Conservation (phyloP, 2,329 filamentous ascomycete genomes). For the Dactylonectria macrodidyma region DNA sequence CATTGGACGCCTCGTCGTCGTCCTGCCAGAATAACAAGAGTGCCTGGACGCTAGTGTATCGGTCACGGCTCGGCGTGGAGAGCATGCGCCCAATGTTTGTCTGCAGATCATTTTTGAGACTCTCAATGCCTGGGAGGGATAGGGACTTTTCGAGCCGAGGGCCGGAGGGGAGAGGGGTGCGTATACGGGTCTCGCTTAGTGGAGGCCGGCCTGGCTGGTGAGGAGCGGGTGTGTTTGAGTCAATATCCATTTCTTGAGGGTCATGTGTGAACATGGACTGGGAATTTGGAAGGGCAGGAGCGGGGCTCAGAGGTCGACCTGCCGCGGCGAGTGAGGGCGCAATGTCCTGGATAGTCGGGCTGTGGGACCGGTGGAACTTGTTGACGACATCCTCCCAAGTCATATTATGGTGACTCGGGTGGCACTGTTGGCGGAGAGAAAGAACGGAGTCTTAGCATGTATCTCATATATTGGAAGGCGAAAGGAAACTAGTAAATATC, state of each 20-base stretch:
- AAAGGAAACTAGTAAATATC: background rate
- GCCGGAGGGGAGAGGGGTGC: constrained; percentile 70
- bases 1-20: constrained; percentile 61
- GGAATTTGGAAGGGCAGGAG: constrained; percentile 55
- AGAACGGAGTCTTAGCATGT: constrained; percentile 37
- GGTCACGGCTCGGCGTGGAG: constrained; percentile 64
- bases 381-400: constrained; percentile 72
- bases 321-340: constrained; percentile 57
- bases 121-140: constrained; percentile 65
- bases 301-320: constrained; percentile 64
- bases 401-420: constrained; percentile 73
- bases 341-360: constrained; percentile 66
- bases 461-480: constrained; percentile 21
- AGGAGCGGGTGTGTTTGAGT: constrained; percentile 53
- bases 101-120: constrained; percentile 68
- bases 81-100: constrained; percentile 64
- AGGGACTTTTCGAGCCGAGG: constrained; percentile 68
- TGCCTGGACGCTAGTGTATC: constrained; percentile 67
- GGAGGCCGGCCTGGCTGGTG: constrained; percentile 56
- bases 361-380: constrained; percentile 68
- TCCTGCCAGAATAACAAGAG: constrained; percentile 72
- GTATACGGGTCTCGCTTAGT: constrained; percentile 64
- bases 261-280: constrained; percentile 60
- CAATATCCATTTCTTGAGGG: constrained; percentile 70
- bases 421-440: constrained; percentile 60